Evolutionary conservation across 2,329 filamentous ascomycete genomes (phyloP).

Genomic region (Aspergillus udagawae): DNA sequence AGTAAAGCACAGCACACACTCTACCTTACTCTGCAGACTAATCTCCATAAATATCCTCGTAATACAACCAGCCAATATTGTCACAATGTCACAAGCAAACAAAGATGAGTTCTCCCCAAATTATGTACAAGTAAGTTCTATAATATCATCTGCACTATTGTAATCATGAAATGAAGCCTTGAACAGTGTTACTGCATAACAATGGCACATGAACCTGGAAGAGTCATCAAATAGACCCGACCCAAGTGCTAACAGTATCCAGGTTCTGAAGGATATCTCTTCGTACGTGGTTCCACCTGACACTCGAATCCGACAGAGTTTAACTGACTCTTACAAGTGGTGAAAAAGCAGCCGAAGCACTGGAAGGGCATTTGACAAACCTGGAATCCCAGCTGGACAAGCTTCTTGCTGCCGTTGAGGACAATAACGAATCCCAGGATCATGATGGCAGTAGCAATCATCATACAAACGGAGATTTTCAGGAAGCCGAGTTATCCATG

Average conservation of each 20-base stretch:
- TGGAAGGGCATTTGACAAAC: background rate
- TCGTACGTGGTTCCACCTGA: background rate
- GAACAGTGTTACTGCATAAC: background rate
- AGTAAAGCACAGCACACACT: background rate
- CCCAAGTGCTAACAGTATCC: background rate
- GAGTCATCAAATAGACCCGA: background rate
- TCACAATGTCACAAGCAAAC: background rate
- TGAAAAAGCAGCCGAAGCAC: background rate
- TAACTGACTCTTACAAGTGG: background rate
- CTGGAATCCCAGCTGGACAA: background rate
- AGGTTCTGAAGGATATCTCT: background rate
- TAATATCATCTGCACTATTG: background rate
- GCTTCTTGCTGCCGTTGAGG: background rate
- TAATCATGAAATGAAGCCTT: background rate
- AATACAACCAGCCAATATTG: background rate
- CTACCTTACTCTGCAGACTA: background rate
- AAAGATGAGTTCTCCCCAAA: background rate
- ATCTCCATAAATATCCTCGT: background rate
- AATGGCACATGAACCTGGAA: background rate
- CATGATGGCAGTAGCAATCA: background rate
- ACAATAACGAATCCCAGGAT: background rate
- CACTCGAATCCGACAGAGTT: background rate
- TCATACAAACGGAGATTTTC: background rate
- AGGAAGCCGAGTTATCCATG: slow-evolving; percentile 7
- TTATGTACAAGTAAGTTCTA: background rate